Conservation (phyloP, 2,329 filamentous ascomycete genomes). For the Epichloe gansuensis region DNA sequence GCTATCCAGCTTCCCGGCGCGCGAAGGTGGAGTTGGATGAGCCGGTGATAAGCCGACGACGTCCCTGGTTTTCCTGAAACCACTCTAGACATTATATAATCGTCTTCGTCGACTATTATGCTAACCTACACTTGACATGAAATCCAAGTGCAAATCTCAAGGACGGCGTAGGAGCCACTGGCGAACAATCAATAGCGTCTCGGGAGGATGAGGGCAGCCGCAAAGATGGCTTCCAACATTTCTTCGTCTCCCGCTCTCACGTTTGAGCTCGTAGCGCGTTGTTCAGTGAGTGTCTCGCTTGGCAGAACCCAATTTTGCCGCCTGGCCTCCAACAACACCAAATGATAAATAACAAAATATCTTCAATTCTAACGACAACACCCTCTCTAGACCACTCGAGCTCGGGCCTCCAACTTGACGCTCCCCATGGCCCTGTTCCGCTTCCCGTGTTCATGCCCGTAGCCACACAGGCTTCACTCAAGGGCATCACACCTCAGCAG, state of each 20-base stretch:
- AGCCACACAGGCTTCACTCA: constrained; percentile 89
- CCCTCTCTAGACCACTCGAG: constrained; percentile 67
- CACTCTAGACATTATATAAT: not conserved
- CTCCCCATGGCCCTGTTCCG: constrained; percentile 81
- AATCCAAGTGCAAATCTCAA: constrained; percentile 4
- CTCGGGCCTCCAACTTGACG: constrained; percentile 74
- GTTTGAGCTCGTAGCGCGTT: constrained; percentile 66
- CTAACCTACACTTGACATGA: constrained; percentile 4
- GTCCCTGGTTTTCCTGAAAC: not conserved
- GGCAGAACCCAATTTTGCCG: not conserved
- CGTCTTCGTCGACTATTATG: no score
- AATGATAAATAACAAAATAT: not conserved
- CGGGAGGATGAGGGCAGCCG: constrained; percentile 18
- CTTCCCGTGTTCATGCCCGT: constrained; percentile 98
- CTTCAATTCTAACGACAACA: not conserved
- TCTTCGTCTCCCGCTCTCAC: constrained; percentile 55
- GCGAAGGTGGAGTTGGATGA: constrained; percentile 8
- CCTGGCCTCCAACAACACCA: not conserved
- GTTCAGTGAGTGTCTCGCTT: constrained; percentile 50
- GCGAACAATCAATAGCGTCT: not conserved
- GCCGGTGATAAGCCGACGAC: constrained; percentile 17
- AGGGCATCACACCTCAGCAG: constrained; percentile 86
- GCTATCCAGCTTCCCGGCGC: not conserved
- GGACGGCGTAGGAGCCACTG: not conserved
- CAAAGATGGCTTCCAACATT: constrained; percentile 39